These are phyloP conservation scores for Botrytis aclada DNA, from an alignment of 2,329 filamentous ascomycete genomes.

Conservation along the genomic window DNA sequence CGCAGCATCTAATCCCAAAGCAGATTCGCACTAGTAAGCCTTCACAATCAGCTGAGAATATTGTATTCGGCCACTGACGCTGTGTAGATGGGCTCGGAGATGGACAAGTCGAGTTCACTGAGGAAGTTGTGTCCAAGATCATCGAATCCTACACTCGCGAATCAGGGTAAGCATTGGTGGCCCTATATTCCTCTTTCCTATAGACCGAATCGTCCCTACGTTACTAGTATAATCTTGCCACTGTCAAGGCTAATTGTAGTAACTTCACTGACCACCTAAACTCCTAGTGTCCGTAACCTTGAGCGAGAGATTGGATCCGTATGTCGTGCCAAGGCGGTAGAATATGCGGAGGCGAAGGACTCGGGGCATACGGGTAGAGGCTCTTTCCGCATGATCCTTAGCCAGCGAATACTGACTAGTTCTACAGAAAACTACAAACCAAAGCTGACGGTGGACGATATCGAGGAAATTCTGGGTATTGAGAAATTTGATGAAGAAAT, in stretches of 20 bases:
- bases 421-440: constrained; percentile 64
- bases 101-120: constrained; percentile 71
- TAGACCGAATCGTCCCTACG: not conserved
- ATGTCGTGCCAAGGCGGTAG: constrained; percentile 90
- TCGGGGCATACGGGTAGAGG: constrained; percentile 46
- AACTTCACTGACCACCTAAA: constrained; percentile 17
- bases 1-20: constrained; percentile 91
- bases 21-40: constrained; percentile 71
- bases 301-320: constrained; percentile 95
- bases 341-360: constrained; percentile 89
- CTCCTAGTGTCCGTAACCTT: constrained; percentile 78
- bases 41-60: constrained; percentile 12
- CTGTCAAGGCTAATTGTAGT: not conserved
- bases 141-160: constrained; percentile 97
- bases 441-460: constrained; percentile 69
- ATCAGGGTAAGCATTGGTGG: constrained; percentile 44
- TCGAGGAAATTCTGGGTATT: constrained; percentile 88
- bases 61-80: constrained; percentile 26
- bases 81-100: constrained; percentile 65
- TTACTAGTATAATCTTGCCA: not conserved
- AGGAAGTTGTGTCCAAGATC: constrained; percentile 88
- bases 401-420: constrained; percentile 16
- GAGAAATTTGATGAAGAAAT: constrained; percentile 96
- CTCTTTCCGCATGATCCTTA: not conserved
- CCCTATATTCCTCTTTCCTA: not conserved